Conservation (phyloP, 148 eudicot species). For the Vaccinium myrtillus region DNA sequence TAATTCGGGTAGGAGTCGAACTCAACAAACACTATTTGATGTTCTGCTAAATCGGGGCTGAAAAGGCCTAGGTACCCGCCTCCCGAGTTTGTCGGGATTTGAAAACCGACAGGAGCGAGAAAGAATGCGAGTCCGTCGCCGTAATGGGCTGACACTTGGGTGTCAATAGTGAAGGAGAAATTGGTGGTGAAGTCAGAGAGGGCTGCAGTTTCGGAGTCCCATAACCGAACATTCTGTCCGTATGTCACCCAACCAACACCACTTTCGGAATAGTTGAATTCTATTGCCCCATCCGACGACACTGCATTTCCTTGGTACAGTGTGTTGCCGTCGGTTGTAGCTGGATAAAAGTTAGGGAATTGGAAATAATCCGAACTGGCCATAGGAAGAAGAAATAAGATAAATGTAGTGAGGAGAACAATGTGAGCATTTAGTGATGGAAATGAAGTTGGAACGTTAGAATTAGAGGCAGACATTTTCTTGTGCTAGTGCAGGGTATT, state of each 20-base stretch:
- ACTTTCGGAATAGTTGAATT: slow-evolving; percentile 27
- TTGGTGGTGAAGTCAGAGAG: slow-evolving; percentile 52
- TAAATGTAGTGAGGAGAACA: neutral
- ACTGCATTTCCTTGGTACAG: slow-evolving; percentile 40
- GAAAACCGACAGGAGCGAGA: slow-evolving; percentile 40
- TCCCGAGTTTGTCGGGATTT: slow-evolving; percentile 47
- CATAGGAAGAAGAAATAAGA: slow-evolving; percentile 7
- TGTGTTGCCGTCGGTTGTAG: slow-evolving; percentile 1
- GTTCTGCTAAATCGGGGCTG: slow-evolving; percentile 30
- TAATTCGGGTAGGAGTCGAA: neutral
- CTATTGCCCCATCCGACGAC: slow-evolving; percentile 29
- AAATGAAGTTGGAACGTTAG: neutral
- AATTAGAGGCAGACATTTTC: neutral
- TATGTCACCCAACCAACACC: slow-evolving; percentile 40
- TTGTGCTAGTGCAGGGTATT: neutral
- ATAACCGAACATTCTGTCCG: slow-evolving; percentile 24
- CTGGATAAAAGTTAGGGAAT: slow-evolving; percentile 20
- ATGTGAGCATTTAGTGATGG: neutral
- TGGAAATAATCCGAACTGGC: slow-evolving; percentile 24
- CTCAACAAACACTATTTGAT: slow-evolving; percentile 27
- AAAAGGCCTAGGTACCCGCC: slow-evolving; percentile 56
- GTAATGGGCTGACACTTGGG: neutral
- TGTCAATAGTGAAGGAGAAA: slow-evolving; percentile 47
- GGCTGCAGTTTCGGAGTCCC: slow-evolving; percentile 28
- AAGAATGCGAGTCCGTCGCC: slow-evolving; percentile 56